These are phyloP conservation scores for Hortiboletus campestris DNA, from an alignment of 768 basidiomycete species.

Conservation along the genomic window DNA sequence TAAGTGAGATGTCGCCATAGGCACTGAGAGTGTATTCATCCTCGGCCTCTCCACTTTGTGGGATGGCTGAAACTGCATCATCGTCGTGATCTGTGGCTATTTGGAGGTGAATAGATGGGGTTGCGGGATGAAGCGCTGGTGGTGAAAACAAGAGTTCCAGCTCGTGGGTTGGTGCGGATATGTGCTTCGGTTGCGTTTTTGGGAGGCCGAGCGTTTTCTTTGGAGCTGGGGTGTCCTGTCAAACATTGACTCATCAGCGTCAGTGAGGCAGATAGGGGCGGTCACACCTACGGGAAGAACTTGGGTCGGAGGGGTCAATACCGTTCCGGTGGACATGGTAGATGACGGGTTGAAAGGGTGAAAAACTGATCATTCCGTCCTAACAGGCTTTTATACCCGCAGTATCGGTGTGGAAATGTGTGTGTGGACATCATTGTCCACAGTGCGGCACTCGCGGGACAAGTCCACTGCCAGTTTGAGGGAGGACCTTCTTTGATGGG, in stretches of 20 bases:
- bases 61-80: background rate
- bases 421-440: slow-evolving; percentile 16
- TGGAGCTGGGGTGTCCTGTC: slow-evolving; percentile 8
- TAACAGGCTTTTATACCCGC: slow-evolving; percentile 11
- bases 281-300: slow-evolving; percentile 6
- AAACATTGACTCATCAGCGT: background rate
- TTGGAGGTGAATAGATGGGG: background rate
- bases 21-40: slow-evolving; percentile 41
- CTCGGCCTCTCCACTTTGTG: slow-evolving; percentile 15
- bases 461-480: background rate
- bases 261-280: background rate
- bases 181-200: background rate
- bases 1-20: slow-evolving; percentile 46
- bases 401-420: slow-evolving; percentile 4
- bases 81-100: background rate
- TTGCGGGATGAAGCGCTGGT: background rate
- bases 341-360: background rate
- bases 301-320: background rate
- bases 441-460: background rate
- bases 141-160: background rate
- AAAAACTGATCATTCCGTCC: background rate
- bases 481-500: background rate
- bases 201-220: background rate
- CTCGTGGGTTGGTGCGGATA: background rate
- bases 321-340: slow-evolving; percentile 8